Conservation (phyloP, 1,139 yeast species). For the Candida freyschussii region DNA sequence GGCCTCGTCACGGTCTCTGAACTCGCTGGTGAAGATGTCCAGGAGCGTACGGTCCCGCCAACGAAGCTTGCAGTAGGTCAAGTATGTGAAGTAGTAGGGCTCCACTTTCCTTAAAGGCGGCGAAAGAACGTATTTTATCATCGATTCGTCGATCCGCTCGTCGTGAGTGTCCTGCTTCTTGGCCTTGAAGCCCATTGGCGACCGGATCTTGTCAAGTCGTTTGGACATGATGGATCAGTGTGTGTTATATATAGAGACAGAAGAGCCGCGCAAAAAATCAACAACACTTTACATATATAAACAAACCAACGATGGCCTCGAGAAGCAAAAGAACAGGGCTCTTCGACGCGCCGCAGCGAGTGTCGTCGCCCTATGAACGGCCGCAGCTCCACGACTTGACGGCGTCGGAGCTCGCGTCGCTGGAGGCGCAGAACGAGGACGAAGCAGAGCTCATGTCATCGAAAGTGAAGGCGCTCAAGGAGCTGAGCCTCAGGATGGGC, state of each 20-base stretch:
- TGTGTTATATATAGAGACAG: background rate
- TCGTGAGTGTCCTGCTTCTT: conserved; percentile 25
- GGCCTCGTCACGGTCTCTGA: conserved; percentile 69
- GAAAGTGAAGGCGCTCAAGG: conserved; percentile 67
- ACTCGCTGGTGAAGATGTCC: conserved; percentile 80
- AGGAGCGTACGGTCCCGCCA: conserved; percentile 81
- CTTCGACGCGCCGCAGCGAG: conserved; percentile 38
- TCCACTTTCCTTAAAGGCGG: conserved; percentile 66
- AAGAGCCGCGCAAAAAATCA: too few species aligned
- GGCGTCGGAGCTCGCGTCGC: conserved; percentile 57
- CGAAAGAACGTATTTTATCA: conserved; percentile 35
- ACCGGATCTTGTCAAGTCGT: conserved; percentile 15
- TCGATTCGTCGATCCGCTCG: conserved; percentile 29
- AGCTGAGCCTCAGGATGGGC: conserved; percentile 59
- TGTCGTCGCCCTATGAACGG: conserved; percentile 48
- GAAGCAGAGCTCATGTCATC: conserved; percentile 66
- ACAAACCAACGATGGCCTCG: background rate
- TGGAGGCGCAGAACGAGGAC: conserved; percentile 83
- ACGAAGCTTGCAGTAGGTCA: conserved; percentile 85
- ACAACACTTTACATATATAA: too few species aligned
- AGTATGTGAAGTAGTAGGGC: conserved; percentile 84
- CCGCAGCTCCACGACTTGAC: conserved; percentile 41
- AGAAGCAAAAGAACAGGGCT: conserved; percentile 36
- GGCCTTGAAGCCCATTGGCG: conserved; percentile 18
- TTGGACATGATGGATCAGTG: too few species aligned